Percentiles rank a stretch among this genome's conserved stretches.
Evolutionary conservation across 148 eudicot genomes (phyloP).

Genomic region (Mesembryanthemum crystallinum): DNA sequence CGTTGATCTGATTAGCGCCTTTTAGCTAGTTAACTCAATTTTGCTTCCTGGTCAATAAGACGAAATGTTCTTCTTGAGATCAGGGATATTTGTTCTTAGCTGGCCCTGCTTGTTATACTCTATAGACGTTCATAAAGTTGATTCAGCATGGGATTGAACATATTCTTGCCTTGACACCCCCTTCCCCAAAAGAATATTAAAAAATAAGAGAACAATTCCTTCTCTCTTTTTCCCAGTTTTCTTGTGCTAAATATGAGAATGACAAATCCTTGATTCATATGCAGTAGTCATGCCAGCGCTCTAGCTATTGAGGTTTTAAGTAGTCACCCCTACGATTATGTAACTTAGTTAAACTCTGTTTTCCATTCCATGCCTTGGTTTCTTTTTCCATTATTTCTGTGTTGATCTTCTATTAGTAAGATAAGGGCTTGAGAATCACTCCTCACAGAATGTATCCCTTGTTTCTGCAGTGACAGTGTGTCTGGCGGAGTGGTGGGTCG

Average conservation of each 20-base stretch:
- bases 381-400: background rate
- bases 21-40: background rate
- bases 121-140: background rate
- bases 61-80: no score
- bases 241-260: no score
- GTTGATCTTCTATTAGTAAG: background rate
- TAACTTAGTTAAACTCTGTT: no score
- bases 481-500: background rate
- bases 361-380: no score
- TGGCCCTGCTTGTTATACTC: no score
- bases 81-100: no score
- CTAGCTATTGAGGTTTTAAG: background rate
- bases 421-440: background rate
- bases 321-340: background rate
- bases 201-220: background rate
- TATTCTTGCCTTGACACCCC: no score
- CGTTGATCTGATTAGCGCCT: background rate
- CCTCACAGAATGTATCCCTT: background rate
- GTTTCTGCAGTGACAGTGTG: constrained; percentile 13
- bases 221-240: background rate
- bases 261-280: background rate
- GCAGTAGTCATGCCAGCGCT: no score
- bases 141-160: background rate
- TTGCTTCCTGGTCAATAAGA: background rate
- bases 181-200: no score